Base-by-base conservation (phyloP, 2,329 filamentous ascomycete genomes). In the Fusarium buharicum region DNA sequence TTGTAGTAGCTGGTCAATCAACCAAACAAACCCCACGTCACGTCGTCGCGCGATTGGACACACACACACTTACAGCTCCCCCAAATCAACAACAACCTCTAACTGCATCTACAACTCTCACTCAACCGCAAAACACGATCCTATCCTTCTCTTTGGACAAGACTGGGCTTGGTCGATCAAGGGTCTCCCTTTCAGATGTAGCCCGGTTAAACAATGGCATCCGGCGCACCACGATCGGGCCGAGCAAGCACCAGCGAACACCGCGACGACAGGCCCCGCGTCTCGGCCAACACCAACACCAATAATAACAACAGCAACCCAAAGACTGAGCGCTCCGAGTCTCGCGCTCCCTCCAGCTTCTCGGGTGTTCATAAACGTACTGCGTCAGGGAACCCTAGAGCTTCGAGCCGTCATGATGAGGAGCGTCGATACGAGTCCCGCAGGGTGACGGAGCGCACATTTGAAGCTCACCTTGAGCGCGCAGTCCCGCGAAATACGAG, bases 391-490 rank as follows among this genome's bases (percentile, higher is more conserved):
- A 84, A 85, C 56, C 81, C 84, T 2, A 79, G 86, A 46, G 76
- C 59, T 76, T 73, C 75, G 16, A 83, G 78, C 71, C 79, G 81
- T 64, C 74, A 73, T 37, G 73, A 79, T 28, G 79, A 76, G 16
- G 76, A 79, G 55, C 67, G 77, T 16, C 72, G 74, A n/a, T 74
- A 77, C 54, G 83, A 86, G 61, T 82, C 86, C 72, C 77, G 85
- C 61, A 79, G 84, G 70, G 69, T 77, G 28, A 86, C 82, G 8
- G 86, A 89, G 74, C 81, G 70, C 72, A 81, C 69, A 71, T 85
- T 74, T 50, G 81, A 88, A 57, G 86, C 86, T 40, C 87, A 86
- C 18, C 79, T 85, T 54, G 89, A 92, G 70, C 86, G 85, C 50
- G 72, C 88, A 51, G 81, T 86, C 31, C 79, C 68, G 54, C 82